phyloP scores from a whole-genome alignment of 2,329 filamentous ascomycete genomes.

The Neurospora crassa region DNA sequence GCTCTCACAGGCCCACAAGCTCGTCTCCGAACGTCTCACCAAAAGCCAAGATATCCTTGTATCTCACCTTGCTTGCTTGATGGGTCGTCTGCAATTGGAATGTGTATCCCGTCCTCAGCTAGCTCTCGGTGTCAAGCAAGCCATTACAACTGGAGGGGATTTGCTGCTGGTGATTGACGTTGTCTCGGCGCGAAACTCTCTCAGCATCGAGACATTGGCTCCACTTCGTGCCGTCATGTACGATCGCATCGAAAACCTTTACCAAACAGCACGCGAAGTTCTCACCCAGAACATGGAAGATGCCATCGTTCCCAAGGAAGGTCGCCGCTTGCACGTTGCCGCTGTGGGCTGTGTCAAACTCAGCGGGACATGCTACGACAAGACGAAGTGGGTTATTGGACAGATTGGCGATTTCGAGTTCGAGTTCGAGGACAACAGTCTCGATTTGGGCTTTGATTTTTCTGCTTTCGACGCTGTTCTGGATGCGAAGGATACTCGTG shows the following conservation, averaged over 20 bases:
- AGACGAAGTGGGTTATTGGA: constrained; percentile 77
- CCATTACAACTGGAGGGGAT: constrained; percentile 70
- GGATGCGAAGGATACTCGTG: constrained; percentile 22
- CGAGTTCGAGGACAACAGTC: constrained; percentile 51
- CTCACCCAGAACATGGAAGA: constrained; percentile 66
- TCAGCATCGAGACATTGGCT: constrained; percentile 56
- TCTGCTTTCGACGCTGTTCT: constrained; percentile 36
- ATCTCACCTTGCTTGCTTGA: constrained; percentile 85
- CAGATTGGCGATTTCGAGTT: constrained; percentile 86
- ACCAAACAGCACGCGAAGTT: constrained; percentile 71
- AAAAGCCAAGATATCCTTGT: constrained; percentile 79
- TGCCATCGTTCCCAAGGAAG: constrained; percentile 71
- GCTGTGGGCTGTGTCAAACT: constrained; percentile 83
- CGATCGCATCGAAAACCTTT: constrained; percentile 67
- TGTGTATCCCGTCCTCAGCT: constrained; percentile 84
- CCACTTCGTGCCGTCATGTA: constrained; percentile 68
- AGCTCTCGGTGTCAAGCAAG: constrained; percentile 71
- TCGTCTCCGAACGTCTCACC: constrained; percentile 76
- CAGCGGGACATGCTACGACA: constrained; percentile 83
- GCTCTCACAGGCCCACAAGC: constrained; percentile 53
- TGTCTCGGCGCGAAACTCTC: constrained; percentile 67
- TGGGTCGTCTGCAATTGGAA: constrained; percentile 80
- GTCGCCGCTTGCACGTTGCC: constrained; percentile 62
- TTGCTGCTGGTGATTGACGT: constrained; percentile 73
- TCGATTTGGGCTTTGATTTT: constrained; percentile 50